Percentiles rank a stretch among this genome's conserved stretches.
Conservation (phyloP, 768 basidiomycete species). For the Mycena pura region DNA sequence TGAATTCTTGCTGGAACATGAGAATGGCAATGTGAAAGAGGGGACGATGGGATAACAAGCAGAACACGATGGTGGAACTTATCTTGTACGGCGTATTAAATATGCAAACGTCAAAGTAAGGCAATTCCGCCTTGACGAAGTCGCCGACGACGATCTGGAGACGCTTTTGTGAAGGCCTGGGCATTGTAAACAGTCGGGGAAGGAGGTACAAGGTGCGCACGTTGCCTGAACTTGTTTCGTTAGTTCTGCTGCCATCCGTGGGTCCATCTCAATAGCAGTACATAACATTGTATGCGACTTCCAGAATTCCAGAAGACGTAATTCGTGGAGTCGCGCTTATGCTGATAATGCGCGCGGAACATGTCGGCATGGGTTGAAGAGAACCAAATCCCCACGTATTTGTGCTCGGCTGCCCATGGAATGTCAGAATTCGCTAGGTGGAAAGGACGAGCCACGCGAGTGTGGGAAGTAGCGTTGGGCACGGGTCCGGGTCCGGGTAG, state of each 20-base stretch:
- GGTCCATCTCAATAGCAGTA: conserved; percentile 96
- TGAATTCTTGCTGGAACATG: conserved; percentile 99
- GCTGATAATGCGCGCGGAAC: too few species aligned
- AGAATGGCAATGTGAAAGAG: conserved; percentile 92
- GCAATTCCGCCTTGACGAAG: conserved; percentile 96
- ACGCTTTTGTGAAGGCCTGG: conserved; percentile 91
- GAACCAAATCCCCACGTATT: too few species aligned
- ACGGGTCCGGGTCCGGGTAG: too few species aligned
- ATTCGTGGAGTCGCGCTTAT: too few species aligned
- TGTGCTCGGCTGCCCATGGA: too few species aligned
- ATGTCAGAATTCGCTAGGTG: too few species aligned
- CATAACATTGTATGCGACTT: conserved; percentile 90
- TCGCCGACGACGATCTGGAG: conserved; percentile 94
- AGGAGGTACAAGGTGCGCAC: conserved; percentile 57
- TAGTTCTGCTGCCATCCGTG: conserved; percentile 96
- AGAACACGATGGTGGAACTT: conserved; percentile 95
- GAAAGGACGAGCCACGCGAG: too few species aligned
- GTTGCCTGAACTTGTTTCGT: conserved; percentile 96
- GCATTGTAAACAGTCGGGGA: background rate
- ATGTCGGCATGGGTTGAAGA: too few species aligned
- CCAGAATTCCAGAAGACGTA: too few species aligned
- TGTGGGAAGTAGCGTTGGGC: too few species aligned
- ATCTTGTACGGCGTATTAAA: conserved; percentile 99
- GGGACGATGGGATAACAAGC: conserved; percentile 93
- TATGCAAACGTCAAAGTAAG: conserved; percentile 98